These are phyloP conservation scores for Hericium alpestre DNA, from an alignment of 768 basidiomycete genomes.

Conservation along the genomic window DNA sequence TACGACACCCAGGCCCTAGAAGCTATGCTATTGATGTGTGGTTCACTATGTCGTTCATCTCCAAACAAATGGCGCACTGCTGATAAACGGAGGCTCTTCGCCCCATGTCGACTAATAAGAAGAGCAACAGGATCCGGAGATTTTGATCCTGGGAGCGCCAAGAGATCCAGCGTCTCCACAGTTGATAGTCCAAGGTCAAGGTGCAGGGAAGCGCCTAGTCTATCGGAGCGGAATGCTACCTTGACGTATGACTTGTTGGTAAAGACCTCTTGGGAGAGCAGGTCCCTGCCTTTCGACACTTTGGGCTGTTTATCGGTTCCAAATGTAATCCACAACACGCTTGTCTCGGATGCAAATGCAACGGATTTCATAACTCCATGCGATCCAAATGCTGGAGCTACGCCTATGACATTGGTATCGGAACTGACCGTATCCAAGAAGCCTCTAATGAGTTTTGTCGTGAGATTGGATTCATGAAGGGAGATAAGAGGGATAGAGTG, in stretches of 20 bases:
- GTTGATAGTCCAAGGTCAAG: slow-evolving; percentile 28
- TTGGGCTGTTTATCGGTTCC: not conserved
- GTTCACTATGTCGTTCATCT: not conserved
- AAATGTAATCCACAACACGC: slow-evolving; percentile 17
- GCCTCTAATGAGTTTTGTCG: not conserved
- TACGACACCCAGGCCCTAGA: not conserved
- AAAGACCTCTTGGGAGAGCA: slow-evolving; percentile 7
- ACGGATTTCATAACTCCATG: slow-evolving; percentile 25
- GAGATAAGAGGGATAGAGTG: too few species aligned
- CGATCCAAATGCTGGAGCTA: slow-evolving; percentile 32
- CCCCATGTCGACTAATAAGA: not conserved
- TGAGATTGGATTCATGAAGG: not conserved
- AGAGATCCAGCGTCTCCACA: not conserved
- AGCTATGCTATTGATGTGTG: not conserved
- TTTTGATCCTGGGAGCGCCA: not conserved
- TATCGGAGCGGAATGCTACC: not conserved
- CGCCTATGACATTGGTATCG: slow-evolving; percentile 20
- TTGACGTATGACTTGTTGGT: not conserved
- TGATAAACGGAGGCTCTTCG: not conserved
- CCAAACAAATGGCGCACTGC: not conserved
- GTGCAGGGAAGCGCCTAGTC: slow-evolving; percentile 28
- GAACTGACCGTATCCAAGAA: not conserved
- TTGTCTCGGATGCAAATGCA: slow-evolving; percentile 28
- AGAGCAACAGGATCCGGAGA: not conserved
- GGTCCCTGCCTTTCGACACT: not conserved